Conservation (phyloP, 805 yeast species). For the Lipomyces oligophaga region DNA sequence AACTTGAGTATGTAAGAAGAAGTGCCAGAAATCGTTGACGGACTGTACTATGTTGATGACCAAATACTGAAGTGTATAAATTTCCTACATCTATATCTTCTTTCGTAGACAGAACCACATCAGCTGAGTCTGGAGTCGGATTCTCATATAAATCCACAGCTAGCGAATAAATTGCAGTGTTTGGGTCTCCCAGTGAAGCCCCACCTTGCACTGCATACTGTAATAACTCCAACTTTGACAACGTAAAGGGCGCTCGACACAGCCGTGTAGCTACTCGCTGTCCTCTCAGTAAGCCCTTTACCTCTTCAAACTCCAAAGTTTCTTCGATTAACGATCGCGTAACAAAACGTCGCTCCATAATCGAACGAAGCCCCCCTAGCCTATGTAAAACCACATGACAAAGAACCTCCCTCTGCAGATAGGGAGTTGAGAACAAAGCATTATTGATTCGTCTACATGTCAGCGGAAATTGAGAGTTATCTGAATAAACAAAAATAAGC, state of each 20-base stretch:
- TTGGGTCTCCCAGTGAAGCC: constrained; percentile 13
- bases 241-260: constrained; percentile 7
- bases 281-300: too few species aligned
- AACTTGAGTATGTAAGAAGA: constrained; percentile 1
- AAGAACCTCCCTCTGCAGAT: constrained; percentile 7
- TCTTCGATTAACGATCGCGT: constrained; percentile 8
- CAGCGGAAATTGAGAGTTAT: constrained; percentile 9
- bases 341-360: constrained; percentile 11
- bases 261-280: too few species aligned
- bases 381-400: constrained; percentile 3
- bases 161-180: constrained; percentile 2
- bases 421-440: constrained; percentile 4
- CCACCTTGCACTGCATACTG: constrained; percentile 13
- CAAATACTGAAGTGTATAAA: too few species aligned
- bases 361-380: constrained; percentile 7
- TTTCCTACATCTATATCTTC: too few species aligned
- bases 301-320: not conserved
- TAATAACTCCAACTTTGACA: constrained; percentile 9
- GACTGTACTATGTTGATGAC: too few species aligned
- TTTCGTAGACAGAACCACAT: too few species aligned
- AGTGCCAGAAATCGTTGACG: constrained; percentile 2
- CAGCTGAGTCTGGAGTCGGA: too few species aligned
- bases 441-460: constrained; percentile 6
- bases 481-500: constrained; percentile 13
- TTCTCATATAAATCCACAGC: constrained; percentile 12